Conservation (phyloP, 2,329 filamentous ascomycete genomes). For the Triangularia verruculosa region DNA sequence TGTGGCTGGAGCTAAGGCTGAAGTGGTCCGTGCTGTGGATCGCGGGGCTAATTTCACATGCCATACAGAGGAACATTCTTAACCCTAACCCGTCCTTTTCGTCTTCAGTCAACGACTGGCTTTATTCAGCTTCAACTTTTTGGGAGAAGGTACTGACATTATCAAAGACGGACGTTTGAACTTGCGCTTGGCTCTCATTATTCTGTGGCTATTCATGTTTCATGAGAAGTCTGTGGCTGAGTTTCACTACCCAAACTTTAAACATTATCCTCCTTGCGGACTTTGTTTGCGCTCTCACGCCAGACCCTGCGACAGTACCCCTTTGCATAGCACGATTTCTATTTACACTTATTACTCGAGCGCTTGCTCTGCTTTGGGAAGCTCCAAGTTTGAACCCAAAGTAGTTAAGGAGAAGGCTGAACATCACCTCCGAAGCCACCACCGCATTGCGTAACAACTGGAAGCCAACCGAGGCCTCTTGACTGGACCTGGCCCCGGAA, state of each 20-base stretch:
- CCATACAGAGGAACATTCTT: conserved; percentile 17
- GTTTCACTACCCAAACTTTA: background rate
- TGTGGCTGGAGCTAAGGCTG: conserved; percentile 18
- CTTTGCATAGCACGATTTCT: background rate
- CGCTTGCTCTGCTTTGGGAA: no score
- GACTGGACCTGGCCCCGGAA: background rate
- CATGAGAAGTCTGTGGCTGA: background rate
- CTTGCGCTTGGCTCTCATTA: background rate
- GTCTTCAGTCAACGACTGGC: no score
- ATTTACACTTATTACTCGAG: no score
- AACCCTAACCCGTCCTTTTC: conserved; percentile 20
- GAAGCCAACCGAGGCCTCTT: background rate
- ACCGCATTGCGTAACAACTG: background rate
- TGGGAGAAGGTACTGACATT: no score
- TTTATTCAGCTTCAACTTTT: no score
- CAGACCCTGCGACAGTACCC: no score
- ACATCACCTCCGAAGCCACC: background rate
- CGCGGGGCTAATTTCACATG: conserved; percentile 5
- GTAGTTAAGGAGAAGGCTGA: background rate
- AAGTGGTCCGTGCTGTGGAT: conserved; percentile 11
- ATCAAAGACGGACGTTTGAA: no score
- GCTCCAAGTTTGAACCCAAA: background rate
- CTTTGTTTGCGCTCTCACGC: background rate
- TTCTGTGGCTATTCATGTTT: background rate
- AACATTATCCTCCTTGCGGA: background rate